A percentile compares a stretch with the other conserved stretches of the same genome.
Evolutionary conservation across 2,329 filamentous ascomycete genomes (phyloP).

Genomic region (Beauveria caledonica): DNA sequence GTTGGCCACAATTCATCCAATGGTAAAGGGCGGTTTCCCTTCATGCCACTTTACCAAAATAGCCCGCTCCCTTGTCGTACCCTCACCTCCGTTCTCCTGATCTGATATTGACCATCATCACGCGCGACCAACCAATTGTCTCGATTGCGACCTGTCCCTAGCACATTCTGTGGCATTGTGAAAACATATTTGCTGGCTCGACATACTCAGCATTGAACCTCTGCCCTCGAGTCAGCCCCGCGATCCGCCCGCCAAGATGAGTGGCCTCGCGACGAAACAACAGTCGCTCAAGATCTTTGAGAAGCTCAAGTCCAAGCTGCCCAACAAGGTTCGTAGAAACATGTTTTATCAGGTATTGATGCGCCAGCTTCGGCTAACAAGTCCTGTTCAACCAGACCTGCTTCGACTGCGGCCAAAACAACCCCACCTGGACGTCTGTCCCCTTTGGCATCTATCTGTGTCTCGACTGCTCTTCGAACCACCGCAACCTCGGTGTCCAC

Average conservation of each 20-base stretch:
- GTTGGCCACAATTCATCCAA: conserved; percentile 17
- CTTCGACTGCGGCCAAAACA: conserved; percentile 97
- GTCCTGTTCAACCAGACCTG: conserved; percentile 57
- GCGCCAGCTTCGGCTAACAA: background rate
- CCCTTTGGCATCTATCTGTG: conserved; percentile 97
- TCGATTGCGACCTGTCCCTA: background rate
- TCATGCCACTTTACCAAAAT: conserved; percentile 35
- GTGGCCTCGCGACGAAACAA: conserved; percentile 73
- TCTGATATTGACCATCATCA: background rate
- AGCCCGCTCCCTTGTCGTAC: conserved; percentile 19
- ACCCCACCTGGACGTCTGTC: conserved; percentile 96
- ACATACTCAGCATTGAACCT: background rate
- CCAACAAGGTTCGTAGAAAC: conserved; percentile 71
- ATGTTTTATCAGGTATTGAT: background rate
- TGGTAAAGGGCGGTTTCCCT: conserved; percentile 26
- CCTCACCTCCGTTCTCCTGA: conserved; percentile 27
- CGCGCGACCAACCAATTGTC: background rate
- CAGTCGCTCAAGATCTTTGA: conserved; percentile 97
- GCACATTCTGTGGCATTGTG: background rate
- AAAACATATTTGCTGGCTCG: background rate
- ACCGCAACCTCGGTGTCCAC: conserved; percentile 95
- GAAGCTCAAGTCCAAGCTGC: conserved; percentile 88
- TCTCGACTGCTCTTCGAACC: conserved; percentile 93
- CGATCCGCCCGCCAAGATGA: conserved; percentile 41
- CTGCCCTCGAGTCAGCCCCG: background rate